Conservation (phyloP, 352 stramenopile species). For the Phytopythium ostracodes region DNA sequence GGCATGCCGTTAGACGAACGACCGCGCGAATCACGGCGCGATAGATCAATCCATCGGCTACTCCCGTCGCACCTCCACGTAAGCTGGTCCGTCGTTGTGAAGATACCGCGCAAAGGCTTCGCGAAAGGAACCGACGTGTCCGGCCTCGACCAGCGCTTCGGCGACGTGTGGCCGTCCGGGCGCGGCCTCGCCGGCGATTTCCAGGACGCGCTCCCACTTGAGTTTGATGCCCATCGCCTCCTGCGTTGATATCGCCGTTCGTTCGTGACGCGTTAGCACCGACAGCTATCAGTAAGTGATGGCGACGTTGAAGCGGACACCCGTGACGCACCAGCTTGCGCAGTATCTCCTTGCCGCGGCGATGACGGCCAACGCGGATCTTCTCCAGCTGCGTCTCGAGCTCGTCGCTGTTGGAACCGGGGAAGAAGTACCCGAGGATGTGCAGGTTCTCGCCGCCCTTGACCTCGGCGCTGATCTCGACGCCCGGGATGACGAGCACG, state of each 20-base stretch:
- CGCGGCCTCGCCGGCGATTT: slow-evolving; percentile 81
- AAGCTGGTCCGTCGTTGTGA: slow-evolving; percentile 78
- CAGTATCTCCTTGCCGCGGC: slow-evolving; percentile 80
- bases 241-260: slow-evolving; percentile 18
- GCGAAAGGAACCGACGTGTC: slow-evolving; percentile 71
- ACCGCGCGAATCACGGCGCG: no score
- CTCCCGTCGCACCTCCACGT: slow-evolving; percentile 58
- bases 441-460: slow-evolving; percentile 82
- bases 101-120: slow-evolving; percentile 80
- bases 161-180: slow-evolving; percentile 75
- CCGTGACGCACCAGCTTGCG: slow-evolving; percentile 56
- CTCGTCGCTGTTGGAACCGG: slow-evolving; percentile 65
- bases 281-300: neutral
- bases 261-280: neutral
- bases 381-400: slow-evolving; percentile 76
- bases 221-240: slow-evolving; percentile 80
- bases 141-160: slow-evolving; percentile 70
- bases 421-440: slow-evolving; percentile 84
- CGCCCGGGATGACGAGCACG: slow-evolving; percentile 74
- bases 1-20: neutral
- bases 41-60: no score
- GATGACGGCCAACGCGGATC: slow-evolving; percentile 74
- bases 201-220: slow-evolving; percentile 72
- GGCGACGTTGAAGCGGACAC: no score
- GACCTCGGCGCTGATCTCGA: slow-evolving; percentile 86